Conservation (phyloP, 1,284 basidiomycete species). For the Trametes hirsuta region DNA sequence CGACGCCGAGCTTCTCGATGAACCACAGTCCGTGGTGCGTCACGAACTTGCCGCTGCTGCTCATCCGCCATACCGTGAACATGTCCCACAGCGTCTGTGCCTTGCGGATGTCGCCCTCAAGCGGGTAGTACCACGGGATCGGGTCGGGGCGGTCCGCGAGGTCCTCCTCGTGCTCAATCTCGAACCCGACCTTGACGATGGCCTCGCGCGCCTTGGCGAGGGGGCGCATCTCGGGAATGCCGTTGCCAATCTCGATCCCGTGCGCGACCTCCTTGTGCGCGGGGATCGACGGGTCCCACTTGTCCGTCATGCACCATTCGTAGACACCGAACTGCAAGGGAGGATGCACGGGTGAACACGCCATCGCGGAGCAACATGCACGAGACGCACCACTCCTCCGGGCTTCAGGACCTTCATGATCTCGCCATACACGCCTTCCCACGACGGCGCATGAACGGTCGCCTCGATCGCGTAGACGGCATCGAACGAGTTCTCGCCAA, state of each 20-base stretch:
- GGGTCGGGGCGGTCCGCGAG: constrained; percentile 85
- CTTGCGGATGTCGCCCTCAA: constrained; percentile 92
- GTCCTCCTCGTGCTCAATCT: constrained; percentile 92
- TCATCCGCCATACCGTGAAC: constrained; percentile 88
- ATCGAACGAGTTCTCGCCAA: constrained; percentile 94
- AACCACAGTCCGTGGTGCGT: constrained; percentile 83
- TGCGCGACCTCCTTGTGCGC: constrained; percentile 93
- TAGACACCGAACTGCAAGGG: constrained; percentile 86
- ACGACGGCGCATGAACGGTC: constrained; percentile 94
- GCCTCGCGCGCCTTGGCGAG: constrained; percentile 78
- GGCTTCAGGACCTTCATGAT: constrained; percentile 97
- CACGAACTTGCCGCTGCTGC: constrained; percentile 84
- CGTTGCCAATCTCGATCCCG: constrained; percentile 91
- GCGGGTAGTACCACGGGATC: constrained; percentile 95
- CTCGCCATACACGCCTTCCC: constrained; percentile 95
- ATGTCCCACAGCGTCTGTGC: constrained; percentile 95
- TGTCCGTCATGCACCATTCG: constrained; percentile 99
- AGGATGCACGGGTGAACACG: neutral
- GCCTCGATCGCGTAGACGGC: constrained; percentile 99
- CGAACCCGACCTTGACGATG: constrained; percentile 85
- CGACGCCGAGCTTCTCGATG: constrained; percentile 79
- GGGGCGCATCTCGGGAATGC: constrained; percentile 97
- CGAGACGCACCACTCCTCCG: constrained; percentile 82
- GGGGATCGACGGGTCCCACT: constrained; percentile 87
- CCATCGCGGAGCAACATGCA: neutral